Percentiles rank a stretch among this genome's conserved stretches.
phyloP scores from a whole-genome alignment of 2,329 filamentous ascomycete species.

The Pseudogymnoascus destructans region DNA sequence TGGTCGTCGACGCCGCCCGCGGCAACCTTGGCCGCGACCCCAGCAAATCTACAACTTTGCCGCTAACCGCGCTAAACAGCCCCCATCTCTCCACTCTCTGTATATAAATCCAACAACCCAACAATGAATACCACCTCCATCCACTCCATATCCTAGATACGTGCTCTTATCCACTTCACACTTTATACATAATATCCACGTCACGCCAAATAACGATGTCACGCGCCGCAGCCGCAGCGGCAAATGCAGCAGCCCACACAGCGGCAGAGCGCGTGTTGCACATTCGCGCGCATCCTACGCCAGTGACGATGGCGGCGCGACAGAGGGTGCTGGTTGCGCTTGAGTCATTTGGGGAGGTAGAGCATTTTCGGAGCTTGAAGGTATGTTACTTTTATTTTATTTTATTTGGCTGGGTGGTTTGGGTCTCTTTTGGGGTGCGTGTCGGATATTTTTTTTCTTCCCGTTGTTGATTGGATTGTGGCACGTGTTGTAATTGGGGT shows the following conservation, averaged over 20 bases:
- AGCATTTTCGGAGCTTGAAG: conserved; percentile 24
- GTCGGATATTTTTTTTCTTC: background rate
- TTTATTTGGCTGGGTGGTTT: background rate
- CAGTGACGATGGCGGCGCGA: conserved; percentile 23
- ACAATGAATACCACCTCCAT: background rate
- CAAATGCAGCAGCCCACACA: background rate
- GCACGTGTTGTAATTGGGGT: background rate
- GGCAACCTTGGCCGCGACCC: background rate
- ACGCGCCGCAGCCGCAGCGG: background rate
- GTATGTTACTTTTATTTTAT: conserved; percentile 13
- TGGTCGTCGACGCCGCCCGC: background rate
- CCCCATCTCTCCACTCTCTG: background rate
- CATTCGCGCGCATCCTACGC: conserved; percentile 22
- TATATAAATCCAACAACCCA: background rate
- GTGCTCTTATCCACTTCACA: background rate
- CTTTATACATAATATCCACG: background rate
- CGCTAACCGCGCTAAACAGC: background rate
- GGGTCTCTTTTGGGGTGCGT: background rate
- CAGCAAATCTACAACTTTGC: background rate
- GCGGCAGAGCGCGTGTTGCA: conserved; percentile 20
- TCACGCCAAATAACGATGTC: background rate
- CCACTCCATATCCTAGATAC: background rate
- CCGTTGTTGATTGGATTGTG: background rate
- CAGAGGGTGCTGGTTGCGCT: conserved; percentile 25
- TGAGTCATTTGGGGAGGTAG: conserved; percentile 24